Percentiles rank a stretch among this genome's conserved stretches.
These are phyloP conservation scores for Mortierella sp. DNA, from an alignment of 371 early-diverging fungal genomes.

Conservation along the genomic window DNA sequence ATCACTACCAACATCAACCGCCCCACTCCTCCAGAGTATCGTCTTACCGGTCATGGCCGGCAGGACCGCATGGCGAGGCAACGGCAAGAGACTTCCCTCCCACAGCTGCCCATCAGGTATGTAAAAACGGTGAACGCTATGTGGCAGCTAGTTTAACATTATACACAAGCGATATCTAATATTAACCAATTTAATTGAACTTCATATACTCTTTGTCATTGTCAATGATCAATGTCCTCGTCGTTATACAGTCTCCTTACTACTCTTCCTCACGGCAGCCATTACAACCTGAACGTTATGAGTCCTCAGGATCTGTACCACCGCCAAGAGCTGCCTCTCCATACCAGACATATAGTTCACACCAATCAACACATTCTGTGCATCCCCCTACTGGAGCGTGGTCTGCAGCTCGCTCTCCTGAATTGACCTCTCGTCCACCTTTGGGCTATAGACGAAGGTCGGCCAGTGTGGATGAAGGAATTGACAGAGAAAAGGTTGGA, in stretches of 20 bases:
- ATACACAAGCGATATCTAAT: background rate
- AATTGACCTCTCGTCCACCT: constrained; percentile 20
- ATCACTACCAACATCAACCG: constrained; percentile 12
- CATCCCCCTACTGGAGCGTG: constrained; percentile 21
- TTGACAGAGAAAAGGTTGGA: constrained; percentile 43
- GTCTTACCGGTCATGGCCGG: constrained; percentile 27
- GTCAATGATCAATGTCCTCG: too few species aligned
- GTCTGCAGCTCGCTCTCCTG: constrained; percentile 34
- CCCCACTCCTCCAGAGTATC: constrained; percentile 18
- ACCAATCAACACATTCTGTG: constrained; percentile 14
- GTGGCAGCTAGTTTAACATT: background rate
- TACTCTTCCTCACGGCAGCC: constrained; percentile 31
- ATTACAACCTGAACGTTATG: constrained; percentile 27
- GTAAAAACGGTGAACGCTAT: background rate
- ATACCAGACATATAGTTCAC: constrained; percentile 27
- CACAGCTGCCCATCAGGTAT: constrained; percentile 28
- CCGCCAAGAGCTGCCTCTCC: constrained; percentile 26
- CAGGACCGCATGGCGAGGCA: constrained; percentile 27
- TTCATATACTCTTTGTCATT: background rate
- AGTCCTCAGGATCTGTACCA: constrained; percentile 15
- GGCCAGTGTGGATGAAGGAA: constrained; percentile 41
- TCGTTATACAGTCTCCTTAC: constrained; percentile 13
- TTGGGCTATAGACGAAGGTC: constrained; percentile 35
- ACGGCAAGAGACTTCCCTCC: constrained; percentile 29
- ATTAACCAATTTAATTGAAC: background rate